Evolutionary conservation across 2,329 filamentous ascomycete genomes (phyloP).

Genomic region (Botrytis porri): DNA sequence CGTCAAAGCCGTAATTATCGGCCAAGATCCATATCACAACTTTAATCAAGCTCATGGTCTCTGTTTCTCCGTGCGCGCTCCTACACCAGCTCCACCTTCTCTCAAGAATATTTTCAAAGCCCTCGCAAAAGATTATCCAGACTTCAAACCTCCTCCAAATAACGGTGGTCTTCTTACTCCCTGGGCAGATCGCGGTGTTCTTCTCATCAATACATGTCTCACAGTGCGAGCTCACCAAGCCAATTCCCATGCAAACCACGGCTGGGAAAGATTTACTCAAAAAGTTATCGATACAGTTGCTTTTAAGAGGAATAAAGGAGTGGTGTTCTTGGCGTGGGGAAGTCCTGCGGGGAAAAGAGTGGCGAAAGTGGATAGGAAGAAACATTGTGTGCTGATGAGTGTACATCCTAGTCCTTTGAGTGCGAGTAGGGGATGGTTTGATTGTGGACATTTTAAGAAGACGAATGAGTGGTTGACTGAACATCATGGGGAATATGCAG

Average conservation of each 20-base stretch:
- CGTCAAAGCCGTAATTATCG: constrained; percentile 90
- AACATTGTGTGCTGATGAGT: constrained; percentile 78
- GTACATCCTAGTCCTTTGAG: constrained; percentile 94
- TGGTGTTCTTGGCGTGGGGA: constrained; percentile 96
- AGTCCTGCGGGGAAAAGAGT: constrained; percentile 78
- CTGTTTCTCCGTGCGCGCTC: constrained; percentile 90
- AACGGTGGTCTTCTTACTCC: constrained; percentile 80
- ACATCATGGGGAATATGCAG: constrained; percentile 74
- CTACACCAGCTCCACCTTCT: constrained; percentile 83
- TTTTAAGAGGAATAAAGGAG: constrained; percentile 70
- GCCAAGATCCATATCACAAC: constrained; percentile 97
- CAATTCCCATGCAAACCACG: constrained; percentile 78
- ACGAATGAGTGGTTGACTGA: constrained; percentile 80
- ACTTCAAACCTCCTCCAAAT: constrained; percentile 71
- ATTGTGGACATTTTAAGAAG: constrained; percentile 76
- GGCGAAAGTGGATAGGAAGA: constrained; percentile 64
- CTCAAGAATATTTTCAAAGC: constrained; percentile 91
- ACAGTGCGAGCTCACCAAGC: constrained; percentile 89
- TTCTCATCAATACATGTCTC: constrained; percentile 91
- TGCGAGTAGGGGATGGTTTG: constrained; percentile 77
- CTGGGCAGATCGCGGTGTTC: constrained; percentile 90
- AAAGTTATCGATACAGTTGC: constrained; percentile 85
- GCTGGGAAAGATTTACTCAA: constrained; percentile 93
- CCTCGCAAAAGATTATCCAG: constrained; percentile 83
- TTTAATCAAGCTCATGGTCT: constrained; percentile 93